Evolutionary conservation across 306 rosid genomes (phyloP), one percentile per base, ranked within the genome.

Genomic region (Cucurbita ficifolia): DNA sequence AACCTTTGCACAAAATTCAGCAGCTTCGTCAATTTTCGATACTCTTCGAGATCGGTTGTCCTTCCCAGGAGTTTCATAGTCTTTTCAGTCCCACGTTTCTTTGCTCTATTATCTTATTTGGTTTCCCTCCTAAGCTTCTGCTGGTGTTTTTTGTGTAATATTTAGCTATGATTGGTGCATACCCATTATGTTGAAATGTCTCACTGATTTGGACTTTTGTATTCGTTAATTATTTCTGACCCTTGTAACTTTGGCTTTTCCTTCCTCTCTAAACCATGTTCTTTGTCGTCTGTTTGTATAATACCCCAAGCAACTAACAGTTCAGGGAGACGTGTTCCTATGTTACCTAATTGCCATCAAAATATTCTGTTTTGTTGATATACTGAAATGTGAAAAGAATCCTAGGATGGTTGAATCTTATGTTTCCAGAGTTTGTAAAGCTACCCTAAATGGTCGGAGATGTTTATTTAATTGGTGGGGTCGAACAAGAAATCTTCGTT

Each of bases 41-140:
- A 89, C 99, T 56, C 95, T 94, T 77, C 85, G 96, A 58, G 98
- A 92, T 70, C 79, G 96, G 46, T 70, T 85, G 74, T 87, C 96
- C 55, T 91, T 88, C 77, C 97, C 71, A 81, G 98, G 97, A 9
- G 91, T 80, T 70, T 91, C 86, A 4, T 87, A 82, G 76, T 79
- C 76, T 61, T 70, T 22, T 12, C 62, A 11, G 16, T 51, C 38
- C 57, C 7, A 0, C 1, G 45, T 60, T 54, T 8, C 54, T n/a
- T 0, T 38, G 57, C 10, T 69, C 73, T 17, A 17, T 52, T 16
- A 50, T 54, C 62, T 9, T 29, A 11, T 35, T 35, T 21, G 19
- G 0, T 17, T 52, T 29, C 36, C n/a, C 24, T 39, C 14, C 40
- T 39, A 39, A 55, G 70, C 57, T 45, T 74, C n/a, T 59, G 70